These are phyloP conservation scores for Solanum pennellii DNA, from an alignment of 257 asterid genomes.

Conservation along the genomic window DNA sequence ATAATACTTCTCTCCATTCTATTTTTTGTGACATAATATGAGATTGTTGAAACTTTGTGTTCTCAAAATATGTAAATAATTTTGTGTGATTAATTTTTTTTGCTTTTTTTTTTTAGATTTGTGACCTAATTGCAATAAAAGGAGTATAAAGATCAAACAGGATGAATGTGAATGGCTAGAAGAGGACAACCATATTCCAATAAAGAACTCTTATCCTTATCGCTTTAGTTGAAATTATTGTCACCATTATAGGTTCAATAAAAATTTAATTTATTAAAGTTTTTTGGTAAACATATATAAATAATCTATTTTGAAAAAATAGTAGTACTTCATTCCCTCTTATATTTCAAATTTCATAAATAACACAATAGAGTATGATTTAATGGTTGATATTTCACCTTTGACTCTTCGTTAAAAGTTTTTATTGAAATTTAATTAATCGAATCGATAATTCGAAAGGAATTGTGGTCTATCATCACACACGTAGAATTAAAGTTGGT, in stretches of 20 bases:
- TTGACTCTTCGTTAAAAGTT: background rate
- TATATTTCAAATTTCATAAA: background rate
- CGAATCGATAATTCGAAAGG: background rate
- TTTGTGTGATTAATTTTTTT: background rate
- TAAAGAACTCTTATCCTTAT: background rate
- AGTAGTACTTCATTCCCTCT: background rate
- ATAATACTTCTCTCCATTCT: background rate
- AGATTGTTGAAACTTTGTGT: background rate
- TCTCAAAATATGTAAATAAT: background rate
- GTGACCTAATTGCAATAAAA: background rate
- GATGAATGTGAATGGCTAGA: background rate
- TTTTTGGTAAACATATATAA: too few species aligned
- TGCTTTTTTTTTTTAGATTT: background rate
- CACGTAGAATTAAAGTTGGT: background rate
- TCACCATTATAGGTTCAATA: background rate
- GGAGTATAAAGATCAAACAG: background rate
- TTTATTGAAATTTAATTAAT: background rate
- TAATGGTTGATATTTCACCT: background rate
- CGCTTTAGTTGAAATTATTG: background rate
- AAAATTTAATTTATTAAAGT: background rate
- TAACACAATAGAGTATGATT: background rate
- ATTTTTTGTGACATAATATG: background rate
- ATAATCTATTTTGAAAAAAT: background rate
- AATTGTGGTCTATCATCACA: background rate
- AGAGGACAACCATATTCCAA: background rate